These are phyloP conservation scores for Suillus paluster DNA, from an alignment of 768 basidiomycete species.

Conservation along the genomic window DNA sequence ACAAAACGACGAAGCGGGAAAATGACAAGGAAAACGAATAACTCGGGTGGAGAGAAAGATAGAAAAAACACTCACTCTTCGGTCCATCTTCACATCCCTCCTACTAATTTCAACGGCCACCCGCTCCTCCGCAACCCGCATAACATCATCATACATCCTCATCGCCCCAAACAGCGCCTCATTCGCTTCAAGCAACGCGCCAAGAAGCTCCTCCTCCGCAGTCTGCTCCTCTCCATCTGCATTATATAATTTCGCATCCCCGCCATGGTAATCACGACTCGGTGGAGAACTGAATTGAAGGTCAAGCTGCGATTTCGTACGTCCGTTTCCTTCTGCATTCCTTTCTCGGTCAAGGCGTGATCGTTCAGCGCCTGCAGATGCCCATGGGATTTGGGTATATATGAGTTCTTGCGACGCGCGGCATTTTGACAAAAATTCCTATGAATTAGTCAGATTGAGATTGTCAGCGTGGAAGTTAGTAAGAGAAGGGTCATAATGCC, in stretches of 20 bases:
- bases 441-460: constrained; percentile 2
- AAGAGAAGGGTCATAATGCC: neutral
- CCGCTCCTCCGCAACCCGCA: constrained; percentile 61
- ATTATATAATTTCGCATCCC: constrained; percentile 23
- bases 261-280: constrained; percentile 18
- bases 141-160: constrained; percentile 77
- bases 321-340: constrained; percentile 24
- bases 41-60: constrained; percentile 27
- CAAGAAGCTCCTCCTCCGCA: constrained; percentile 75
- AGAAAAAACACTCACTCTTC: constrained; percentile 52
- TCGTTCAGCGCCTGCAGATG: constrained; percentile 77
- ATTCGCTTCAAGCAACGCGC: constrained; percentile 73
- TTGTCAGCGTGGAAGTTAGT: neutral
- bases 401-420: constrained; percentile 83
- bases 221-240: constrained; percentile 52
- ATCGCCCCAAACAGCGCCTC: constrained; percentile 70
- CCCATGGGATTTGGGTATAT: constrained; percentile 90
- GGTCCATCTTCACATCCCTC: constrained; percentile 68
- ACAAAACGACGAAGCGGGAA: constrained; percentile 23
- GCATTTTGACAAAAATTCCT: constrained; percentile 88
- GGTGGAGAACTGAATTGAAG: neutral
- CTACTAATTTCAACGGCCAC: constrained; percentile 69
- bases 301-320: constrained; percentile 19
- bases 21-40: neutral
- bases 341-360: constrained; percentile 48